Percentiles rank a stretch among this genome's conserved stretches.
Conservation (phyloP, 2,329 filamentous ascomycete genomes). For the Zymoseptoria ardabiliae region DNA sequence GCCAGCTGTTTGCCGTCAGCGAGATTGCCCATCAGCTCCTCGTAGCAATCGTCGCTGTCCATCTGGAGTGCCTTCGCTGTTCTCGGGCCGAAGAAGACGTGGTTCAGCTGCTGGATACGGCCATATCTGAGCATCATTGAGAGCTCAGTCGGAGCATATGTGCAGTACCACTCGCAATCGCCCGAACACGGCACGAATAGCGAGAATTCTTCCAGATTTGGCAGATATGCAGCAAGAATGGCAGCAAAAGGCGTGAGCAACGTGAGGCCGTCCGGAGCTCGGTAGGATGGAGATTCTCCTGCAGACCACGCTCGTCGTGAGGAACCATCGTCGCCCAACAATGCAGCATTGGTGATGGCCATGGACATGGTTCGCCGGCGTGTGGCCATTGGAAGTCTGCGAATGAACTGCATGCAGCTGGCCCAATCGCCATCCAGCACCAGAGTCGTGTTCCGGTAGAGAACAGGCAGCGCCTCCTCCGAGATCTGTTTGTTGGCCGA, state of each 20-base stretch:
- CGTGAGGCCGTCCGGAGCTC: not conserved
- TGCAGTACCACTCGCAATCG: not conserved
- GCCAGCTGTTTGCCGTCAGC: slow-evolving; percentile 1
- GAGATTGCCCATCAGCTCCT: slow-evolving; percentile 1
- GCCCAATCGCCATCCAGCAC: not conserved
- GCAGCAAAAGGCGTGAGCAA: not conserved
- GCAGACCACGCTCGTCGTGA: not conserved
- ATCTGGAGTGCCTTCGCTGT: not conserved
- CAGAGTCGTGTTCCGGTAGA: not conserved
- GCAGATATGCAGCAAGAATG: not conserved
- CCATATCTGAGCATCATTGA: slow-evolving; percentile 3
- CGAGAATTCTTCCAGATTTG: not conserved
- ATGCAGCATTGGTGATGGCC: not conserved
- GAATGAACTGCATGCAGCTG: not conserved
- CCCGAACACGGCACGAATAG: not conserved
- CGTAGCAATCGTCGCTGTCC: slow-evolving; percentile 4
- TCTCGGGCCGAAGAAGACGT: slow-evolving; percentile 1
- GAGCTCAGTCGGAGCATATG: not conserved
- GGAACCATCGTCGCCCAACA: not conserved
- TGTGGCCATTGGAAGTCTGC: not conserved
- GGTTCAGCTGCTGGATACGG: slow-evolving; percentile 1
- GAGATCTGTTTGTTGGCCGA: not conserved
- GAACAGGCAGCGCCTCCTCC: not conserved
- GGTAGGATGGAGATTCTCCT: not conserved
- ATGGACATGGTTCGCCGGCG: not conserved